A percentile compares a stretch with the other conserved stretches of the same genome.
Evolutionary conservation across 108 stramenopile species (phyloP).

Genomic region (Cylindrotheca closterium): DNA sequence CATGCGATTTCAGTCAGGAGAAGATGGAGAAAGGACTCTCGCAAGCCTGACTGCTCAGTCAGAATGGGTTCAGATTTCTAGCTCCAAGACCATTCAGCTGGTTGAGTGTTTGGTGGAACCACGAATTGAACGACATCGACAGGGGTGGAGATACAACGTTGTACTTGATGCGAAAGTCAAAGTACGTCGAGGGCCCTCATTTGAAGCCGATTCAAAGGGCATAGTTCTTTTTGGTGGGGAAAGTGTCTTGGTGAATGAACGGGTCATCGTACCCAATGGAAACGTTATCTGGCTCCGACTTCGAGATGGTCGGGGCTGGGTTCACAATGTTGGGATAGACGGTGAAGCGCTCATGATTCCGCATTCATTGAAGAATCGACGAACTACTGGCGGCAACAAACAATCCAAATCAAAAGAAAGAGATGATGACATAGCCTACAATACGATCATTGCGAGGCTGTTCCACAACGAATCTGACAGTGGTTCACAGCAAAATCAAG

Average conservation of each 20-base stretch:
- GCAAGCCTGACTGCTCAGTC: constrained; percentile 55
- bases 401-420: constrained; percentile 10
- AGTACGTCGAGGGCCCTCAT: constrained; percentile 70
- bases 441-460: constrained; percentile 50
- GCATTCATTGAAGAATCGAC: constrained; percentile 44
- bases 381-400: constrained; percentile 13
- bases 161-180: constrained; percentile 43
- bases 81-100: constrained; percentile 47
- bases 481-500: no score
- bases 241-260: constrained; percentile 64
- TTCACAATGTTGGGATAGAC: constrained; percentile 45
- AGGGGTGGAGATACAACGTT: constrained; percentile 76
- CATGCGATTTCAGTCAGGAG: constrained; percentile 33
- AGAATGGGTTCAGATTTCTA: constrained; percentile 82
- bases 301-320: constrained; percentile 72
- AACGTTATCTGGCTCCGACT: constrained; percentile 67
- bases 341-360: constrained; percentile 60
- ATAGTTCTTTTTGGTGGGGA: constrained; percentile 42
- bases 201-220: constrained; percentile 47
- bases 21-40: constrained; percentile 46
- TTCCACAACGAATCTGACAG: constrained; percentile 38
- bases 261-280: constrained; percentile 55
- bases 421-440: constrained; percentile 56
- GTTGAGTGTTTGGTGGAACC: constrained; percentile 67
- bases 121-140: constrained; percentile 66